Base-by-base conservation (phyloP, 208 protist genomes). In the Tritrichomonas foetus region DNA sequence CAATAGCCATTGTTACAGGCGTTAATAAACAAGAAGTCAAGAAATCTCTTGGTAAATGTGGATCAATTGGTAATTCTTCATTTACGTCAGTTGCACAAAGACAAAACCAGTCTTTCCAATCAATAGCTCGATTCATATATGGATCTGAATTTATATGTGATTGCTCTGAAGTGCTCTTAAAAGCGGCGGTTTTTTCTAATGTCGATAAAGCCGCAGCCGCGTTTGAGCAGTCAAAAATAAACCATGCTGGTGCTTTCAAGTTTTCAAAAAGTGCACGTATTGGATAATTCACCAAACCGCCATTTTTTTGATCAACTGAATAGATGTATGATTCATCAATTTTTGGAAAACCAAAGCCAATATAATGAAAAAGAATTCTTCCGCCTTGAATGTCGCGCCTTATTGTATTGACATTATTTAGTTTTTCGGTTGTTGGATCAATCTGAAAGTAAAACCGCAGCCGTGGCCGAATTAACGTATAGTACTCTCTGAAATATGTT, bases 31-130 rank as follows among this genome's bases (percentile, higher is more conserved):
- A 89, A 20, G 78, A 89, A 39, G 78, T 89, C 3, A 89, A 33
- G 27, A 89, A 89, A 89, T 89, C 78, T 5, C 47, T 20, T 33
- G 78, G 78, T 13, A 89, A 16, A 20, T 53, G 47, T 20, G 78
- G 78, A 57, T 89, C 47, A 57, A 47, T 61, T 16, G 78, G 78
- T 50, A 89, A 55, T 57, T 89, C 41, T 36, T 89, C 78, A 89
- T 89, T 89, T 16, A 2, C 11, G 14, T 49, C 47, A n/a, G 41
- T 57, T 39, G 47, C 30, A 50, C 78, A 89, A 16, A 89, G 25
- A 36, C 78, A 89, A 39, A 89, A 53, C 78, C 78, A 89, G 30
- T 89, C 78, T 25, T 44, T 50, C 74, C 74, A 82, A 30, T 82
- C 39, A 50, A 50, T 25, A 50, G 33, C 27, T 1, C 41, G 16